Evolutionary conservation across 345 rosid genomes (phyloP).

Genomic region (Salix exigua): DNA sequence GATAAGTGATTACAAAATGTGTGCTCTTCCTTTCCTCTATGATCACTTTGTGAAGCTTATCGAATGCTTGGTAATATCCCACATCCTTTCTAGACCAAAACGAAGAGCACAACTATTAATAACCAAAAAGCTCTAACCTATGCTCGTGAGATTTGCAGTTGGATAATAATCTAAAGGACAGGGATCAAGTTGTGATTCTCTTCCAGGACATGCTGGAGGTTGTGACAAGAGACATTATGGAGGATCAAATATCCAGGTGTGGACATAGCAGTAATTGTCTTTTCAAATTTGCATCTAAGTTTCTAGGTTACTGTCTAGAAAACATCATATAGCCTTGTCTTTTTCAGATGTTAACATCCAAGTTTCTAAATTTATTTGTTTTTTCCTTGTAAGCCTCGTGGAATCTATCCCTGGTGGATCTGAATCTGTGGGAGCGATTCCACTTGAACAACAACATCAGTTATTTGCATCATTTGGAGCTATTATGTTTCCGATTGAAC

Average conservation of each 20-base stretch:
- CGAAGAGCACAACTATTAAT: neutral
- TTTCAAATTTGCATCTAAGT: neutral
- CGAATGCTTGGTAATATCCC: conserved; percentile 64
- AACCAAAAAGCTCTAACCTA: conserved; percentile 11
- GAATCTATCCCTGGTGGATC: conserved; percentile 71
- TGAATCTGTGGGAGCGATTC: conserved; percentile 61
- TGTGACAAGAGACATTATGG: conserved; percentile 84
- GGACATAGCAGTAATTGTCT: neutral
- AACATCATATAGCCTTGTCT: neutral
- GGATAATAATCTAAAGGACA: conserved; percentile 64
- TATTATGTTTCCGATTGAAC: conserved; percentile 72
- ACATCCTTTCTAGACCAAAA: neutral
- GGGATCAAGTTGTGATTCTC: conserved; percentile 83
- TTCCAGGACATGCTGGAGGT: conserved; percentile 99
- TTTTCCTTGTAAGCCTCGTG: conserved; percentile 44
- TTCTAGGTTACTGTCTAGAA: neutral
- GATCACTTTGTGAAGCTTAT: conserved; percentile 82
- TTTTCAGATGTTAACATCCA: neutral
- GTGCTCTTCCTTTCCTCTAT: conserved; percentile 85
- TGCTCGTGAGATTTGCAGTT: conserved; percentile 40
- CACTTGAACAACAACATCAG: conserved; percentile 57
- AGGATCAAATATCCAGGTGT: conserved; percentile 65
- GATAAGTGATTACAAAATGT: conserved; percentile 66
- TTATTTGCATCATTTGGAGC: conserved; percentile 93
- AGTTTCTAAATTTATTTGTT: conserved; percentile 15